Percentiles rank a stretch among this genome's conserved stretches.
Conservation (phyloP, 202 grass and related monocot genomes). For the Panicum virgatum region DNA sequence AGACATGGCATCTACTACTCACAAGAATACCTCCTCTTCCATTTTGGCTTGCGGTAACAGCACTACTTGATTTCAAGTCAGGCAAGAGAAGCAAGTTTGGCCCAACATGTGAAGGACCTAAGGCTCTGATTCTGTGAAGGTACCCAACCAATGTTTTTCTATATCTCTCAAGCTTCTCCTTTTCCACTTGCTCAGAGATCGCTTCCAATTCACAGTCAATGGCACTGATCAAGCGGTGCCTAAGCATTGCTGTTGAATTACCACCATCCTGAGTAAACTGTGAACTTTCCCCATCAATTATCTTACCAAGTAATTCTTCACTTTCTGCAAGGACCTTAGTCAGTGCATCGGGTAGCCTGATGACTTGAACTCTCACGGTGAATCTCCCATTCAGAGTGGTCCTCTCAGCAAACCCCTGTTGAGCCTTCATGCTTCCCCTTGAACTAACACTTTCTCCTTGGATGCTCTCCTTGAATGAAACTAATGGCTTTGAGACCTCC, state of each 20-base stretch:
- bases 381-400: conserved; percentile 82
- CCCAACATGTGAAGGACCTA: conserved; percentile 82
- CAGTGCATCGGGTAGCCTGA: conserved; percentile 69
- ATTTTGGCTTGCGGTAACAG: conserved; percentile 27
- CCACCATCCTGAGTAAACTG: conserved; percentile 56
- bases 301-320: conserved; percentile 68
- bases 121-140: conserved; percentile 69
- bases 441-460: conserved; percentile 63
- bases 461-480: conserved; percentile 86
- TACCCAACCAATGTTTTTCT: conserved; percentile 62
- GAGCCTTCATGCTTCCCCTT: conserved; percentile 51
- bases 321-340: conserved; percentile 82
- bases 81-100: conserved; percentile 82
- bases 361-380: conserved; percentile 62
- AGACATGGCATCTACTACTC: conserved; percentile 67
- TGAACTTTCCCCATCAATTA: conserved; percentile 63
- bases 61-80: conserved; percentile 45
- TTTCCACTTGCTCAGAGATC: conserved; percentile 59
- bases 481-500: conserved; percentile 71
- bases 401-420: conserved; percentile 57
- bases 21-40: conserved; percentile 61
- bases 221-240: conserved; percentile 59
- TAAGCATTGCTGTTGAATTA: conserved; percentile 58
- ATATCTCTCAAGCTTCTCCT: conserved; percentile 70
- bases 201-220: conserved; percentile 76